These are phyloP conservation scores for Mallotus repandus DNA, from an alignment of 441 rosid genomes.

Conservation along the genomic window DNA sequence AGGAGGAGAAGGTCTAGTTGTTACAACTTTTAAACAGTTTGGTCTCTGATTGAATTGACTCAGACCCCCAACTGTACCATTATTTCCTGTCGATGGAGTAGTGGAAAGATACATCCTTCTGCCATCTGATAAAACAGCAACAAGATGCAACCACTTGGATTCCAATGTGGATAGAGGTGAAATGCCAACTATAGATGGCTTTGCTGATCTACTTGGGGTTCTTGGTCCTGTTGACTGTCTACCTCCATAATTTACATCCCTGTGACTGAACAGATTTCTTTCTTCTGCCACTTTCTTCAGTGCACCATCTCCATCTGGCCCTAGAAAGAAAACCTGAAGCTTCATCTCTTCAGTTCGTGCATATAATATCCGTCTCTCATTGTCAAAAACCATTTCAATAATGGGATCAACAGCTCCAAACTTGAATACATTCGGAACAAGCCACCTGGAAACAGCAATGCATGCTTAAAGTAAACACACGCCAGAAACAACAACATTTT, in stretches of 20 bases:
- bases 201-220: constrained; percentile 51
- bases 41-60: constrained; percentile 68
- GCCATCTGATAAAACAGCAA: constrained; percentile 93
- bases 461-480: constrained; percentile 4
- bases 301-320: constrained; percentile 75
- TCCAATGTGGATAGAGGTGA: constrained; percentile 82
- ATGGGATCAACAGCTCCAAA: constrained; percentile 94
- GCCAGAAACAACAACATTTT: background rate
- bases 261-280: constrained; percentile 79
- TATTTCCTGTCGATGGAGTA: constrained; percentile 63
- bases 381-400: constrained; percentile 88
- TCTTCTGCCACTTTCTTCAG: constrained; percentile 94
- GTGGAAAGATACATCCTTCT: constrained; percentile 95
- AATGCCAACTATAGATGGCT: constrained; percentile 81
- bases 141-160: constrained; percentile 91
- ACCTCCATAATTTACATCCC: constrained; percentile 68
- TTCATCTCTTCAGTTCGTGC: constrained; percentile 93
- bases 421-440: constrained; percentile 86
- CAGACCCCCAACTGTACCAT: constrained; percentile 53
- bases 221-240: constrained; percentile 64
- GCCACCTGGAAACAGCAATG: constrained; percentile 67
- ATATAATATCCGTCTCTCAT: constrained; percentile 87
- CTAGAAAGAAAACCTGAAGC: constrained; percentile 80
- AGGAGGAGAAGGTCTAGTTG: constrained; percentile 95
- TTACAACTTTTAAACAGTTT: constrained; percentile 85